phyloP scores from a whole-genome alignment of 805 yeast genomes.

The Wickerhamiella australiensis region DNA sequence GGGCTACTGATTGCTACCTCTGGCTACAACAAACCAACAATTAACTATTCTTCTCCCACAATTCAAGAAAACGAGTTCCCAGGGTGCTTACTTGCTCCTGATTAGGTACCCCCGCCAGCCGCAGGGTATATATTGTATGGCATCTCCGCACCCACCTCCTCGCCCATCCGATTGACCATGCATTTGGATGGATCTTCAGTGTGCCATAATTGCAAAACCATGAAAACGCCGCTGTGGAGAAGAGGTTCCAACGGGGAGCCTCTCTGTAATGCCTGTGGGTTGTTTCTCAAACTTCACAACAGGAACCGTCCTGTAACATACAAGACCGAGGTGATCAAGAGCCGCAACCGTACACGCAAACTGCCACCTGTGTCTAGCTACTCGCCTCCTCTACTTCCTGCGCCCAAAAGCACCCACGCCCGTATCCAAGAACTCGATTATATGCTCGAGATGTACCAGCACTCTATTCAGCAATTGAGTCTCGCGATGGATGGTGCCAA shows the following conservation, averaged over 20 bases:
- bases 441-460: constrained; percentile 5
- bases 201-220: constrained; percentile 83
- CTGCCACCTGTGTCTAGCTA: background rate
- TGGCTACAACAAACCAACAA: background rate
- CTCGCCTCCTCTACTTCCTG: background rate
- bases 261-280: constrained; percentile 91
- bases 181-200: constrained; percentile 18
- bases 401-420: background rate
- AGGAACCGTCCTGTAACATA: constrained; percentile 82
- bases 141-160: background rate
- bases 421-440: constrained; percentile 10
- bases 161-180: background rate
- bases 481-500: constrained; percentile 1
- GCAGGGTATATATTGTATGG: background rate
- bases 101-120: no score
- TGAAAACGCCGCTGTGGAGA: constrained; percentile 91
- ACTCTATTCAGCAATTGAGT: constrained; percentile 4
- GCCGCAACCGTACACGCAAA: constrained; percentile 52
- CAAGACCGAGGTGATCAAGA: constrained; percentile 85
- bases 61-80: background rate
- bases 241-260: constrained; percentile 87
- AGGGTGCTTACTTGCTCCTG: background rate
- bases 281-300: constrained; percentile 87
- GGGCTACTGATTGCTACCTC: background rate
- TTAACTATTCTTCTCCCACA: no score